Evolutionary conservation across 345 rosid genomes (phyloP), one percentile per base, ranked within the genome.

Genomic region (Murraya koenigii): DNA sequence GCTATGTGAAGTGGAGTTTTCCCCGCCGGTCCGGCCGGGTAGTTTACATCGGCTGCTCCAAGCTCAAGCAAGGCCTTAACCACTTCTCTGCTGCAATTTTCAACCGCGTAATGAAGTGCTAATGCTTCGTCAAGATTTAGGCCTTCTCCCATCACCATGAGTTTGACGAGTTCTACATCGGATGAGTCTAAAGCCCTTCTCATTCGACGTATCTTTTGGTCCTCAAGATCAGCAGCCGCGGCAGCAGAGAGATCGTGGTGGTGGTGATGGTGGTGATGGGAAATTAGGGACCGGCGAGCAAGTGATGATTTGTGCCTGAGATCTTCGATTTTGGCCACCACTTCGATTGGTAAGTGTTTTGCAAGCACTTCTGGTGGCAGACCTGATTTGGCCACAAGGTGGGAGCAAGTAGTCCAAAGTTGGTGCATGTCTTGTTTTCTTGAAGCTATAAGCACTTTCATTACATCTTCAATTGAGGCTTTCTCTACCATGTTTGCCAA

Each of bases 61-160:
- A 97, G 94, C 80, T 97, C 99, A 7, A 97, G 92, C 89, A 97
- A 88, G 39, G 97, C 97, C 86, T 97, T 97, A 0, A 94, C 99
- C 7, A 97, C 99, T 84, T 97, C 99, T 68, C 99, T 86, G 85
- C 96, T 97, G 79, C 99, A 97, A 76, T 87, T 94, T 81, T 97
- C 99, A 3, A 94, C 99, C 0, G 99, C 97, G 75, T 97, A 94
- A 80, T 97, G 99, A 35, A 94, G 80, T 30, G 99, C 99, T 79
- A 97, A 78, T 39, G 98, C 93, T 74, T 97, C 97, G 71, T 94
- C 97, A 30, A 97, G 89, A 83, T 94, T 97, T 3, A 97, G 91
- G n/a, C 99, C 99, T 86, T 97, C 99, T 13, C 98, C 98, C 99
- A 97, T 97, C 33, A 97, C 99, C 99, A 97, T 97, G 5, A 97